These are phyloP conservation scores for Monilinia fructigena DNA, from an alignment of 2,329 filamentous ascomycete genomes.

Conservation along the genomic window DNA sequence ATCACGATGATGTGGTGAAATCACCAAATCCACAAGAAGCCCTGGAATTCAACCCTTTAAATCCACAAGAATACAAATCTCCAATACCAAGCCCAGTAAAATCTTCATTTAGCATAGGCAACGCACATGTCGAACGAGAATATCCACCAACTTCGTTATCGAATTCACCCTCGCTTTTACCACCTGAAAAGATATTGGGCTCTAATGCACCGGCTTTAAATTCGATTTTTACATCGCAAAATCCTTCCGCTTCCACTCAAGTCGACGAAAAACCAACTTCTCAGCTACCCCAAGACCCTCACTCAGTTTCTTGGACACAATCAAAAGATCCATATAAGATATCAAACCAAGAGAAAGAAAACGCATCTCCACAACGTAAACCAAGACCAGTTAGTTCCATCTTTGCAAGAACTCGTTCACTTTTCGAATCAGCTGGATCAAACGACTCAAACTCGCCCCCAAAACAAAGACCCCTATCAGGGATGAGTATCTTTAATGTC, in stretches of 20 bases:
- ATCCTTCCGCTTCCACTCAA: neutral
- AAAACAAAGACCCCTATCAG: conserved; percentile 16
- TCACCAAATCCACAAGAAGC: conserved; percentile 22
- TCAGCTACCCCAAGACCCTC: neutral
- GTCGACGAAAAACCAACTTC: neutral
- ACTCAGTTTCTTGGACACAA: conserved; percentile 17
- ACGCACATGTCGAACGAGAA: conserved; percentile 18
- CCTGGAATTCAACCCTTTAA: conserved; percentile 30
- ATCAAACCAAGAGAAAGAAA: conserved; percentile 5
- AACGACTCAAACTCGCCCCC: conserved; percentile 14
- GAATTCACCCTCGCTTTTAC: neutral
- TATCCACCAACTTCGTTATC: conserved; percentile 1
- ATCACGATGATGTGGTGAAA: conserved; percentile 6
- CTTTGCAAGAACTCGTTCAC: conserved; percentile 35
- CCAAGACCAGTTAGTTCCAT: conserved; percentile 26
- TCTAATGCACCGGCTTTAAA: conserved; percentile 1
- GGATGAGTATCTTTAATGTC: conserved; percentile 11
- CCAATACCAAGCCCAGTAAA: conserved; percentile 14
- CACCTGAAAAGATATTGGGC: conserved; percentile 1
- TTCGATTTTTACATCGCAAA: neutral
- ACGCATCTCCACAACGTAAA: conserved; percentile 3
- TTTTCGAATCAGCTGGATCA: conserved; percentile 32
- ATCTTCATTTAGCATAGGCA: conserved; percentile 12
- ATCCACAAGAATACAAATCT: conserved; percentile 28
- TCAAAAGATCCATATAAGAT: neutral